These are phyloP conservation scores for Neoarthrinium moseri DNA, from an alignment of 2,329 filamentous ascomycete species.

Conservation along the genomic window DNA sequence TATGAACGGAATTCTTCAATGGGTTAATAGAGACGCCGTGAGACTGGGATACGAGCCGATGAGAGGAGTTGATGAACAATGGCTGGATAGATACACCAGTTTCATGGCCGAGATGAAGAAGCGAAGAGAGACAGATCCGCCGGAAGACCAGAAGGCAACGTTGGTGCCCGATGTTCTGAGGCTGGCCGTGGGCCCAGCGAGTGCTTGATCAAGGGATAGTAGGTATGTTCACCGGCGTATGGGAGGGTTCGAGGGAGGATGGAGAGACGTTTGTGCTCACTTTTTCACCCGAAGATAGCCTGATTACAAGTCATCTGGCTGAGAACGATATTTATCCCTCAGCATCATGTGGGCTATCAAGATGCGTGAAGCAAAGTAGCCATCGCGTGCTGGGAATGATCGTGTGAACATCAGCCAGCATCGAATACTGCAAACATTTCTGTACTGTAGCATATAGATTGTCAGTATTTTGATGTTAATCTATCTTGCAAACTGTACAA, in stretches of 20 bases:
- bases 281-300: no score
- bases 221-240: not conserved
- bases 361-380: no score
- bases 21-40: slow-evolving; percentile 23
- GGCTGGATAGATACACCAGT: slow-evolving; percentile 16
- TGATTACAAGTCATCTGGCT: no score
- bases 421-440: no score
- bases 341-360: no score
- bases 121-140: not conserved
- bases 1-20: slow-evolving; percentile 28
- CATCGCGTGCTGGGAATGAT: no score
- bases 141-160: not conserved
- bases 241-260: not conserved
- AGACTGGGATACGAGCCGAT: slow-evolving; percentile 23
- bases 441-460: no score
- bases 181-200: not conserved
- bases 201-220: not conserved
- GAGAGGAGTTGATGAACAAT: slow-evolving; percentile 30
- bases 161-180: not conserved
- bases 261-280: no score
- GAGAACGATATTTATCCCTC: no score
- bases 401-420: no score
- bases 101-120: slow-evolving; percentile 8
- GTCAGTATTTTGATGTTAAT: no score
- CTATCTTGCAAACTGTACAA: no score